phyloP scores from a whole-genome alignment of 257 asterid genomes.

The Nicotiana obtusifolia region DNA sequence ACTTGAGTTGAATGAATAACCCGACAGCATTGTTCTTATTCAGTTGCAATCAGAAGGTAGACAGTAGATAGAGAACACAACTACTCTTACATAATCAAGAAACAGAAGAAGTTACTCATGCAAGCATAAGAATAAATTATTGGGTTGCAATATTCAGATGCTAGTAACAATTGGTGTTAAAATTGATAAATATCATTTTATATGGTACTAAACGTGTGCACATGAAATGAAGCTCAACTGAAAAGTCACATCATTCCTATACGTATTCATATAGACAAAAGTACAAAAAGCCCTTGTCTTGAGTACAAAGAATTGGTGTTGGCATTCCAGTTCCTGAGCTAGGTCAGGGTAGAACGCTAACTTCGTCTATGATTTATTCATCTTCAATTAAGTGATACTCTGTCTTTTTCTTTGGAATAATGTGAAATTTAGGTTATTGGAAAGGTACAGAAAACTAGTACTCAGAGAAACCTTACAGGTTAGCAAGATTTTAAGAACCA shows the following conservation, averaged over 20 bases:
- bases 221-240: background rate
- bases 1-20: background rate
- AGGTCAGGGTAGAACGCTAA: background rate
- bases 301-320: background rate
- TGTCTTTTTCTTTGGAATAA: background rate
- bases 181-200: background rate
- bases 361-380: background rate
- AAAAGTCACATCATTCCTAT: background rate
- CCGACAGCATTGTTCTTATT: background rate
- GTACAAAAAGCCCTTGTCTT: background rate
- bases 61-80: background rate
- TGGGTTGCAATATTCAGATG: background rate
- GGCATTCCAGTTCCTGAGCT: background rate
- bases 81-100: background rate
- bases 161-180: background rate
- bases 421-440: background rate
- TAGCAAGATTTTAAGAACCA: background rate
- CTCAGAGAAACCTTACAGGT: background rate
- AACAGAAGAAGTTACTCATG: background rate
- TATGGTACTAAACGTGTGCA: background rate
- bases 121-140: background rate
- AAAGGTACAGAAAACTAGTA: background rate
- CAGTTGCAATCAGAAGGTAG: background rate
- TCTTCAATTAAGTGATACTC: background rate
- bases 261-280: background rate